Evolutionary conservation across 345 rosid genomes (phyloP).

Genomic region (Eucalyptus microcorys): DNA sequence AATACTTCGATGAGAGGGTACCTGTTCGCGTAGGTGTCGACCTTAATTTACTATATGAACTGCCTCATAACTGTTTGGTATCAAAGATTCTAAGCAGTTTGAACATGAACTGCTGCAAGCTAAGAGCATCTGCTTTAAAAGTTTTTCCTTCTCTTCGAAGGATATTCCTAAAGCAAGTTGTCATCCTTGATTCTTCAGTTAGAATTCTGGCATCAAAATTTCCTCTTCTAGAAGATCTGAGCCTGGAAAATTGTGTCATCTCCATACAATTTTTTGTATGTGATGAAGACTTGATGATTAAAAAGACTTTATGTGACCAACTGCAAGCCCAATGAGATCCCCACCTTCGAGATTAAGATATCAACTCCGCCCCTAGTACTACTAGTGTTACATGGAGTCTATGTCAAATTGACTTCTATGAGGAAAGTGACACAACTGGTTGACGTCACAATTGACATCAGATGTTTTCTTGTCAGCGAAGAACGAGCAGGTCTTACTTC

Average conservation of each 20-base stretch:
- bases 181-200: background rate
- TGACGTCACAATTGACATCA: background rate
- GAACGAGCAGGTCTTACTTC: background rate
- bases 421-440: background rate
- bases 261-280: background rate
- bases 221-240: background rate
- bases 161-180: background rate
- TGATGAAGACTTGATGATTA: background rate
- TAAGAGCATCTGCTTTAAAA: background rate
- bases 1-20: background rate
- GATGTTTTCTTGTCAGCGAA: background rate
- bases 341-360: background rate
- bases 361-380: background rate
- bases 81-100: background rate
- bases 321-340: background rate
- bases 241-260: background rate
- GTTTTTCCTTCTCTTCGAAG: slow-evolving; percentile 1
- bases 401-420: background rate
- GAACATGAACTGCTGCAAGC: background rate
- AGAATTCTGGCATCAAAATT: background rate
- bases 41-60: background rate
- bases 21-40: background rate
- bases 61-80: background rate
- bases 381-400: background rate
- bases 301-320: background rate